Evolutionary conservation across 2,329 filamentous ascomycete species (phyloP).

Genomic region (Fusarium pilosicola): DNA sequence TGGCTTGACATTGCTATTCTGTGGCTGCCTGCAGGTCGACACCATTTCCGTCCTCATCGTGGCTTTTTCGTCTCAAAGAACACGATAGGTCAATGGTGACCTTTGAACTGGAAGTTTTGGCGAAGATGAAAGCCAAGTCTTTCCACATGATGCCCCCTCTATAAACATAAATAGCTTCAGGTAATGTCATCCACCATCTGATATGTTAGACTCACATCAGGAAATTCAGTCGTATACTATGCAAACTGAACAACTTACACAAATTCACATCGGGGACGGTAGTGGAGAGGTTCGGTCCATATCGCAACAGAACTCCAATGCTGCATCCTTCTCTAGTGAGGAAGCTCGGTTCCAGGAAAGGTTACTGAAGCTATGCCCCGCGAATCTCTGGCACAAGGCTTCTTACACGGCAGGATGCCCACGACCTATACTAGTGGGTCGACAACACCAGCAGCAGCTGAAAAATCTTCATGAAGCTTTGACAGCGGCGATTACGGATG

Average conservation of each 20-base stretch:
- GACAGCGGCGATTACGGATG: conserved; percentile 47
- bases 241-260: conserved; percentile 24
- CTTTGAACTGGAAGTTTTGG: accelerated
- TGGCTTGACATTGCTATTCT: no score
- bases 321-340: conserved; percentile 42
- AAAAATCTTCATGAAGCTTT: conserved; percentile 46
- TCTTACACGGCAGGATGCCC: conserved; percentile 45
- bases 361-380: conserved; percentile 39
- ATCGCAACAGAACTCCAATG: conserved; percentile 63
- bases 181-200: not conserved
- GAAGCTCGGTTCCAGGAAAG: conserved; percentile 28
- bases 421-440: conserved; percentile 49
- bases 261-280: conserved; percentile 31
- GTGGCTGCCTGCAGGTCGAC: not conserved
- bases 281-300: conserved; percentile 14
- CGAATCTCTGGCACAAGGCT: conserved; percentile 44
- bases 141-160: not conserved
- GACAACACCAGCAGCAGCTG: conserved; percentile 46
- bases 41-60: not conserved
- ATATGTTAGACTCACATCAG: accelerated
- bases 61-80: not conserved
- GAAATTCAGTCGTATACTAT: not conserved
- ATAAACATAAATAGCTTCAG: not conserved
- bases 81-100: accelerated
- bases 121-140: accelerated